Evolutionary conservation across 2,329 filamentous ascomycete species (phyloP), one percentile per base, ranked within the genome.

Genomic region (Periconia digitata): DNA sequence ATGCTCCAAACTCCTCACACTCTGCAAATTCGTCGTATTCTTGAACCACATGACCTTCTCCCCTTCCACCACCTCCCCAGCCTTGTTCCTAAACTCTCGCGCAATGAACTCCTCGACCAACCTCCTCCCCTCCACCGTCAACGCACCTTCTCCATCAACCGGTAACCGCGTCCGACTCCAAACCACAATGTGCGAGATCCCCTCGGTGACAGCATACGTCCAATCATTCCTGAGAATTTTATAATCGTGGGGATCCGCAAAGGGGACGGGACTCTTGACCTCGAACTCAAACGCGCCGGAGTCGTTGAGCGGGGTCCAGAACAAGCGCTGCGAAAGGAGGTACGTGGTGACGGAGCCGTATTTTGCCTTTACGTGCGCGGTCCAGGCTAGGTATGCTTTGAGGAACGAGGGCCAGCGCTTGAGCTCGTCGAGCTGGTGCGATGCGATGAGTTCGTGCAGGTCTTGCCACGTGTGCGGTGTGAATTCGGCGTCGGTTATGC

Each of bases 1-100:
- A 84, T 85, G 6, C 87, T 90, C 67, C 87, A 90, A 71, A 79
- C 83, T 46, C 45, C 81, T 71, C 39, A 86, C 81, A 56, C 81
- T 84, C 67, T 85, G 83, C 66, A 85, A 59, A 32, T 75, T 76
- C 8, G 77, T 78, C 74, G 81, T 84, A 57, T 85, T 86, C 74
- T 84, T 85, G 61, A 85, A 86, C 83, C 83, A 86, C 48, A 82
- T 62, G 20, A 85, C 77, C 55, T 76, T 76, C 17, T 75, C 74
- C 18, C 72, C 68, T 48, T 62, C 59, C 34, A 60, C 69, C 27
- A 56, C 53, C 51, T 75, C 74, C 35, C 56, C 55, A 12, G 47
- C 61, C 35, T 72, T 70, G 10, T 60, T 59, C 12, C 79, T 71
- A 63, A 85, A 85, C 21, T 70, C 77, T 20, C 56, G 67, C 44